Base-by-base conservation (phyloP, 495 filamentous ascomycete genomes). In the Daldinia caldariorum region DNA sequence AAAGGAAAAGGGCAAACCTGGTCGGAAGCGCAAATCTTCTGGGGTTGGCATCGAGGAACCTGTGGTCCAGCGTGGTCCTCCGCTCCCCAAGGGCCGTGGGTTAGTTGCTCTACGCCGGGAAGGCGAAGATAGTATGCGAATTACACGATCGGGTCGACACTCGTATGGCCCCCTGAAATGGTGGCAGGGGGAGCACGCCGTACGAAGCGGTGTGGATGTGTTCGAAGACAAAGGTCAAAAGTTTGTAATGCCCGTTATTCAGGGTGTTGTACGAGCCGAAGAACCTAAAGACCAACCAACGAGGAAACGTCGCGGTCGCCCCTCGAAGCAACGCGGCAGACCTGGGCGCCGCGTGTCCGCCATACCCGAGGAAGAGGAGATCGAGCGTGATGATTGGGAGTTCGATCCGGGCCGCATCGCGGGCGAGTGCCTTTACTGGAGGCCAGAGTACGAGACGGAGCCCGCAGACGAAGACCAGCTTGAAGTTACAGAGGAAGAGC, bases 181-280 rank as follows among this genome's bases (percentile, higher is more conserved):
- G 76, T 98, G 95, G 95, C 88, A 87, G 58, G 92, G 92, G 61
- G 95, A 98, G 74, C 86, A 86, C 26, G 84, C 90, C 59, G 84
- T 93, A 2, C 93, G 89, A 76, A 87, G 86, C 10, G 85, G 84
- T 34, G 83, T 82, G 58, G 81, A 82, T 16, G 64, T 77, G 34
- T 69, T 77, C 45, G 80, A 78, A 12, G 82, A 85, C 53, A 80
- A 74, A 29, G 66, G 74, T 7, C 37, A 55, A 22, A 76, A 84
- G 54, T 88, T 88, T 63, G 81, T 89, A 13, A 73, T 94, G 43
- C 87, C 88, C 0, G 86, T 82, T 5, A 88, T 95, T 57, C 89
- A 91, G 67, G 91, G 90, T 67, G 83, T 97, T 41, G 85, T 94
- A 32, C 88, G 94, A 9, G 87, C 89, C 0, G 90, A 92, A 34